Evolutionary conservation across 1,284 basidiomycete species (phyloP).

Genomic region (Apiotrichum brassicae): DNA sequence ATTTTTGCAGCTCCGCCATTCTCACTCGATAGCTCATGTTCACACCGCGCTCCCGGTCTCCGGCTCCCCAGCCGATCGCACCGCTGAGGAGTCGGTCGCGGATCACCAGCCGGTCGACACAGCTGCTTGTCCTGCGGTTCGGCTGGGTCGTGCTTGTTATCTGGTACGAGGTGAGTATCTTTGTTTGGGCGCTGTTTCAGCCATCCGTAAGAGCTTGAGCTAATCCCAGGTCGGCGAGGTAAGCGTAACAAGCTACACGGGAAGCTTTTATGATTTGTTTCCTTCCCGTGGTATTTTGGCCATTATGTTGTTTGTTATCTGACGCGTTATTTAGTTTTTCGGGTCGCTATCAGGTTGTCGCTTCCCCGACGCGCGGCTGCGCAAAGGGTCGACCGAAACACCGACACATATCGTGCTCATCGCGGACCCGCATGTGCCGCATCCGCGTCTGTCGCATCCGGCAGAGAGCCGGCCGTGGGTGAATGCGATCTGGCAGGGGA

Average conservation of each 20-base stretch:
- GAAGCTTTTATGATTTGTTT: no score
- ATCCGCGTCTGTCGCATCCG: slow-evolving; percentile 51
- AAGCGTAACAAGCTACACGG: slow-evolving; percentile 16
- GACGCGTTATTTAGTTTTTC: slow-evolving; percentile 41
- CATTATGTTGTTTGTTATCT: no score
- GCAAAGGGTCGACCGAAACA: slow-evolving; percentile 3
- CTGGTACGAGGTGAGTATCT: slow-evolving; percentile 62
- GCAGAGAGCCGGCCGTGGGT: slow-evolving; percentile 36
- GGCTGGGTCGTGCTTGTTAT: slow-evolving; percentile 58
- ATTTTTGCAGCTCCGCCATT: no score
- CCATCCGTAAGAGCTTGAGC: background rate
- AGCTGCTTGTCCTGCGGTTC: slow-evolving; percentile 50
- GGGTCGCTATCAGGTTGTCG: slow-evolving; percentile 43
- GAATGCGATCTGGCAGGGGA: slow-evolving; percentile 51
- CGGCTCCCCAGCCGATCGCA: background rate
- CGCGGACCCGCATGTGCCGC: slow-evolving; percentile 70
- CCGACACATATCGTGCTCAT: slow-evolving; percentile 64
- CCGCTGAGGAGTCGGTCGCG: slow-evolving; percentile 19
- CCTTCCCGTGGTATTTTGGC: background rate
- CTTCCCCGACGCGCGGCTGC: slow-evolving; percentile 41
- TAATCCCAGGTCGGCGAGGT: slow-evolving; percentile 40
- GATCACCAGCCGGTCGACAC: slow-evolving; percentile 29
- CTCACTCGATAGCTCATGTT: background rate
- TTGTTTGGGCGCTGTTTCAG: no score
- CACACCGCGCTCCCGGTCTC: background rate